Evolutionary conservation across 306 rosid species (phyloP).

Genomic region (Senna tora): DNA sequence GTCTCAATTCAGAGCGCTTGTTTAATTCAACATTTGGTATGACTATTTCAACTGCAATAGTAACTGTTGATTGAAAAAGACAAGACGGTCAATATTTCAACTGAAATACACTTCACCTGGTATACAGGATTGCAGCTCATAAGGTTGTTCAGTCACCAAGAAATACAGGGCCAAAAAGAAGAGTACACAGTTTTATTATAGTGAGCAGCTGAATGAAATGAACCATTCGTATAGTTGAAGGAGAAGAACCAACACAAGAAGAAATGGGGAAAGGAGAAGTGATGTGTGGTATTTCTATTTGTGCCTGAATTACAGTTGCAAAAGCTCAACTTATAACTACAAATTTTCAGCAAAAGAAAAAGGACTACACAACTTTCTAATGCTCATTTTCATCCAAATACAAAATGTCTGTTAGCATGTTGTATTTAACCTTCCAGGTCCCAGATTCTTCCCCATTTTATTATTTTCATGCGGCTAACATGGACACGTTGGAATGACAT

Average conservation of each 20-base stretch:
- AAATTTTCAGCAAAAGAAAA: slow-evolving; percentile 22
- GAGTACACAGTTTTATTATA: background rate
- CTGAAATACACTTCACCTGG: too few species aligned
- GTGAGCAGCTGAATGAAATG: background rate
- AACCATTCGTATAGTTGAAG: background rate
- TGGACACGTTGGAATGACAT: slow-evolving; percentile 37
- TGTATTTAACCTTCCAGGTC: slow-evolving; percentile 35
- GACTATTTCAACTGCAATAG: too few species aligned
- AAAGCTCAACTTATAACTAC: slow-evolving; percentile 42
- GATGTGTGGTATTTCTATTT: slow-evolving; percentile 1
- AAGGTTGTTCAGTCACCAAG: background rate
- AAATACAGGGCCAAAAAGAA: background rate
- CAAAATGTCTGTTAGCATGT: slow-evolving; percentile 30
- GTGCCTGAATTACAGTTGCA: slow-evolving; percentile 43
- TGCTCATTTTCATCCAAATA: slow-evolving; percentile 42
- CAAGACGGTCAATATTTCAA: too few species aligned
- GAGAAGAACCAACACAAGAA: background rate
- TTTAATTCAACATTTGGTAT: too few species aligned
- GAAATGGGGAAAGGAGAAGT: background rate
- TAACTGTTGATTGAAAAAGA: too few species aligned
- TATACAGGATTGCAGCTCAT: too few species aligned
- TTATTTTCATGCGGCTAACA: slow-evolving; percentile 37
- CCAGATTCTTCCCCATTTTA: slow-evolving; percentile 37
- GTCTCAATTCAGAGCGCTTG: too few species aligned
- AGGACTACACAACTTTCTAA: slow-evolving; percentile 43